Conservation (phyloP, 129 eudicot genomes). For the Centella asiatica region DNA sequence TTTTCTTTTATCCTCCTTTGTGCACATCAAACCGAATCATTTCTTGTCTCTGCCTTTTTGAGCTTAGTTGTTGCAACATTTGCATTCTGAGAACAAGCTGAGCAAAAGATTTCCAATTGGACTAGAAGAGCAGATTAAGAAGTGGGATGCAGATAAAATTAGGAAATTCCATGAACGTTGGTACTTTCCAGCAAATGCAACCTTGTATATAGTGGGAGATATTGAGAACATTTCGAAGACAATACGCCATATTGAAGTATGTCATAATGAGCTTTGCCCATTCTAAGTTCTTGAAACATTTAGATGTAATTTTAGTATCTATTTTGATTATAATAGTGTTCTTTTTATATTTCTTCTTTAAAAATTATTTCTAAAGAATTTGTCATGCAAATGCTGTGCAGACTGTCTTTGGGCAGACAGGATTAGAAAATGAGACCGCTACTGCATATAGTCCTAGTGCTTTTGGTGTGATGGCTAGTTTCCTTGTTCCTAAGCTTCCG, state of each 20-base stretch:
- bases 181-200: constrained; percentile 97
- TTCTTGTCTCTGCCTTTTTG: constrained; percentile 13
- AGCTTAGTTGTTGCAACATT: constrained; percentile 77
- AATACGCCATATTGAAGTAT: constrained; percentile 79
- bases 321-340: not conserved
- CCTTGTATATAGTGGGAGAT: constrained; percentile 92
- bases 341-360: no score
- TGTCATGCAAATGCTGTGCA: constrained; percentile 25
- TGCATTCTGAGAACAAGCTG: constrained; percentile 98
- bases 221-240: constrained; percentile 63
- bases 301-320: no score
- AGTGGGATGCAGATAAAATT: constrained; percentile 98
- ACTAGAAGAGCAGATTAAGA: constrained; percentile 91
- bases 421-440: constrained; percentile 47
- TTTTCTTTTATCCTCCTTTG: not conserved
- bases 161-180: constrained; percentile 94
- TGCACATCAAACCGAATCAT: not conserved
- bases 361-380: not conserved
- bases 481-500: constrained; percentile 89
- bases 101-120: constrained; percentile 96
- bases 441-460: constrained; percentile 66
- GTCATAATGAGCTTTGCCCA: constrained; percentile 9
- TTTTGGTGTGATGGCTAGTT: constrained; percentile 96
- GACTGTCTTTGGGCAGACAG: constrained; percentile 80
- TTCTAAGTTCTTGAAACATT: not conserved